Percentiles rank a stretch among this genome's conserved stretches.
Evolutionary conservation across 495 filamentous ascomycete species (phyloP).

Genomic region (Podospora appendiculata): DNA sequence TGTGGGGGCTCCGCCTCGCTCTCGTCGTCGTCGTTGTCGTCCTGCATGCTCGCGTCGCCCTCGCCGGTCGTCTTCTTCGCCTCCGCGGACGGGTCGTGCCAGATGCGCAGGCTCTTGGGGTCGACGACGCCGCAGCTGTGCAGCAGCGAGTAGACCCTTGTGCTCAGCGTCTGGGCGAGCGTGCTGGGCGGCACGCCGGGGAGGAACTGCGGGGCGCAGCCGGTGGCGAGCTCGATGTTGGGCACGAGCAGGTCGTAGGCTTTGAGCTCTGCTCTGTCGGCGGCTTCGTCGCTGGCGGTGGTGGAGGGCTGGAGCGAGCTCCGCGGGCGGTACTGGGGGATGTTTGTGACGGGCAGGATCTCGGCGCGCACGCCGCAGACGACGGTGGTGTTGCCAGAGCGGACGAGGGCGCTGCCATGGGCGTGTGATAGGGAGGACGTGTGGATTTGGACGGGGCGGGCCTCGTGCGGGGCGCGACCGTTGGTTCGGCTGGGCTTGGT

Average conservation of each 20-base stretch:
- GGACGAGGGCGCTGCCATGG: constrained; percentile 80
- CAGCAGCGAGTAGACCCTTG: constrained; percentile 67
- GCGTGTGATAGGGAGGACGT: constrained; percentile 76
- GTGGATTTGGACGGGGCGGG: constrained; percentile 64
- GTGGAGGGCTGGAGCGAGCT: constrained; percentile 13
- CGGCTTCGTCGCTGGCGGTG: neutral
- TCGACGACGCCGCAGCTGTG: constrained; percentile 57
- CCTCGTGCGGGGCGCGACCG: constrained; percentile 60
- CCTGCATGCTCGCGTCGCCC: constrained; percentile 24
- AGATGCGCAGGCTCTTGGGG: constrained; percentile 58
- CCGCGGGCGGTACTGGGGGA: constrained; percentile 52
- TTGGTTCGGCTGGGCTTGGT: constrained; percentile 59
- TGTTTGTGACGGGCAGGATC: constrained; percentile 62
- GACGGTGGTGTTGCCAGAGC: constrained; percentile 80
- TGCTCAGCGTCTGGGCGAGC: constrained; percentile 74
- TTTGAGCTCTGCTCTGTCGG: constrained; percentile 30
- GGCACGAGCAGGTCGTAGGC: constrained; percentile 76
- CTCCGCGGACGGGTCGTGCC: constrained; percentile 48
- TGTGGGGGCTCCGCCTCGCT: constrained; percentile 36
- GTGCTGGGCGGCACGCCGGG: constrained; percentile 74
- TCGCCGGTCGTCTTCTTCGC: constrained; percentile 20
- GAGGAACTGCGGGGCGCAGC: constrained; percentile 76
- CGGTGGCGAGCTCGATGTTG: constrained; percentile 84
- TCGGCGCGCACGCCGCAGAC: constrained; percentile 88
- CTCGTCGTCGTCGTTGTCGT: constrained; percentile 36